phyloP scores from a whole-genome alignment of 2,329 filamentous ascomycete genomes.

The Pseudogymnoascus sp. region DNA sequence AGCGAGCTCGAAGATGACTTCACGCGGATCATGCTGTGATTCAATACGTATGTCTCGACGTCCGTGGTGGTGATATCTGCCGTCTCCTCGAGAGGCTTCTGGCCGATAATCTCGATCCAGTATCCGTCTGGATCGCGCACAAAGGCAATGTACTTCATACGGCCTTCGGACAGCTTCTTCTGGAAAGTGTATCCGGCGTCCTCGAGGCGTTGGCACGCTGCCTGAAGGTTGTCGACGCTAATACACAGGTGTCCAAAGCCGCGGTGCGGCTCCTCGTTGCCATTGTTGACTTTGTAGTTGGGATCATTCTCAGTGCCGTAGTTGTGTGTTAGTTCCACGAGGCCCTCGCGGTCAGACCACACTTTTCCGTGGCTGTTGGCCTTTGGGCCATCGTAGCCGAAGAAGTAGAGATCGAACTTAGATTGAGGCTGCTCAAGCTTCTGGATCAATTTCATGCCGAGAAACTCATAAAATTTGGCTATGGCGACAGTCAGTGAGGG shows the following conservation, averaged over 20 bases:
- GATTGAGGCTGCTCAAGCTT: conserved; percentile 74
- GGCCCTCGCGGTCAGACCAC: conserved; percentile 72
- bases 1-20: conserved; percentile 66
- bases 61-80: conserved; percentile 64
- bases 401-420: conserved; percentile 94
- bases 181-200: conserved; percentile 85
- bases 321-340: conserved; percentile 77
- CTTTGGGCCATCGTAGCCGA: conserved; percentile 72
- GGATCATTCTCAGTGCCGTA: conserved; percentile 85
- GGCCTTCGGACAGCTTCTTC: conserved; percentile 81
- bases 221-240: conserved; percentile 72
- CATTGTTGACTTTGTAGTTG: conserved; percentile 72
- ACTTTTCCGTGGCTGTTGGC: conserved; percentile 66
- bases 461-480: conserved; percentile 89
- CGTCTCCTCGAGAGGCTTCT: conserved; percentile 59
- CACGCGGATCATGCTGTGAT: conserved; percentile 88
- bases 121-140: conserved; percentile 77
- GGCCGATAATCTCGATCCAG: conserved; percentile 70
- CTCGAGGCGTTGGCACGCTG: conserved; percentile 77
- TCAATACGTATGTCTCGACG: conserved; percentile 63
- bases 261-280: conserved; percentile 79
- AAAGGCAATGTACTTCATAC: conserved; percentile 81
- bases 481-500: conserved; percentile 3
- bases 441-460: conserved; percentile 78
- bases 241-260: conserved; percentile 72